phyloP scores from a whole-genome alignment of 768 basidiomycete species.

The Xerocomus spinulosus region DNA sequence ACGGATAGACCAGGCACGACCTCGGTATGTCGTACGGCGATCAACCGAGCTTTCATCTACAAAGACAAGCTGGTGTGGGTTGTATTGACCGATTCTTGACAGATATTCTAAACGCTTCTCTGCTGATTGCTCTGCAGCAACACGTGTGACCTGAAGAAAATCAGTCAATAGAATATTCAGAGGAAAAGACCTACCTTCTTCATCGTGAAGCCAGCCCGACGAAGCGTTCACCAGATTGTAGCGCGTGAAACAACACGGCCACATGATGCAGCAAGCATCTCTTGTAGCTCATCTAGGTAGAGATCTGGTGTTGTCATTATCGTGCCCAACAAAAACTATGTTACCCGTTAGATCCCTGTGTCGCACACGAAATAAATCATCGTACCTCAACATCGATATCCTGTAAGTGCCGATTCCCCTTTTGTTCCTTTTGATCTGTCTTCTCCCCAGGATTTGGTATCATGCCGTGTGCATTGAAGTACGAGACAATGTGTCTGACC shows the following conservation, averaged over 20 bases:
- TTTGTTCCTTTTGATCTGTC: no score
- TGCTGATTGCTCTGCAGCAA: background rate
- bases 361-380: background rate
- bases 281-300: background rate
- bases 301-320: background rate
- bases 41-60: constrained; percentile 1
- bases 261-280: background rate
- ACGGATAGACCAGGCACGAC: background rate
- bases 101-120: background rate
- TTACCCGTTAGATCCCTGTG: no score
- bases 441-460: no score
- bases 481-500: no score
- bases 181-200: background rate
- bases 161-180: background rate
- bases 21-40: background rate
- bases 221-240: background rate
- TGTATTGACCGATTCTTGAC: no score
- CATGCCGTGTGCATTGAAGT: no score
- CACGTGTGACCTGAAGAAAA: background rate
- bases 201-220: background rate
- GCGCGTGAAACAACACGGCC: background rate
- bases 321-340: background rate
- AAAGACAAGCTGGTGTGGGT: background rate
- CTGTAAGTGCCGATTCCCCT: background rate
- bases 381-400: background rate